Evolutionary conservation across 805 yeast genomes (phyloP).

Genomic region (Debaryomyces tyrocola): DNA sequence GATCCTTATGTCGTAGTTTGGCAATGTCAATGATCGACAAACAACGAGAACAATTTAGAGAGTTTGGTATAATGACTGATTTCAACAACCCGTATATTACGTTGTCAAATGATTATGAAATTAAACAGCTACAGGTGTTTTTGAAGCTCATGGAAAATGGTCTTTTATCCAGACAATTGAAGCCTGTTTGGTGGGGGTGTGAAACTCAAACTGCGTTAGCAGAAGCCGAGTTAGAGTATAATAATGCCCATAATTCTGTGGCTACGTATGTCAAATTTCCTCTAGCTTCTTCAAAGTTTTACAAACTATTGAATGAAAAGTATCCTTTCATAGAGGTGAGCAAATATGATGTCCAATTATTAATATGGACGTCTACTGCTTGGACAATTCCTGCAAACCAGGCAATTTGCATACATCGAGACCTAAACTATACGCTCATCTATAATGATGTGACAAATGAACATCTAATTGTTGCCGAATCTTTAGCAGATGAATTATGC

Average conservation of each 20-base stretch:
- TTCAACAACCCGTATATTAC: constrained; percentile 76
- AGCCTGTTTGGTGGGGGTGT: constrained; percentile 97
- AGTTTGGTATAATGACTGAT: constrained; percentile 81
- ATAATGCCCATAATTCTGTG: constrained; percentile 62
- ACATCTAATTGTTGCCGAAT: constrained; percentile 55
- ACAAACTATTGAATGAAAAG: constrained; percentile 10
- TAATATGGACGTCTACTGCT: constrained; percentile 98
- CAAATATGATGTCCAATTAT: constrained; percentile 14
- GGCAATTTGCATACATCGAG: constrained; percentile 72
- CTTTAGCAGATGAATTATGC: constrained; percentile 42
- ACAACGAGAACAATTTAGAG: constrained; percentile 65
- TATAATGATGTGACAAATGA: constrained; percentile 33
- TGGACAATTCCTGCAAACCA: constrained; percentile 92
- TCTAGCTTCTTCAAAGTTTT: constrained; percentile 7
- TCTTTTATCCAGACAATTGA: constrained; percentile 76
- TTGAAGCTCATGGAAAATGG: constrained; percentile 61
- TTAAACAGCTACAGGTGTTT: constrained; percentile 72
- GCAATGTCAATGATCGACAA: constrained; percentile 65
- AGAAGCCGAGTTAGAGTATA: constrained; percentile 93
- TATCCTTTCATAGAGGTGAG: background rate
- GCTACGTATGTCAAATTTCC: constrained; percentile 75
- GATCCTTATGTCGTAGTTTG: constrained; percentile 64
- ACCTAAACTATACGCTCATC: constrained; percentile 55
- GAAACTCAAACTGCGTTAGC: constrained; percentile 94
- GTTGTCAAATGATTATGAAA: constrained; percentile 66